Percentiles rank a stretch among this genome's conserved stretches.
phyloP scores from a whole-genome alignment of 2,329 filamentous ascomycete species.

The Phoma sp. region DNA sequence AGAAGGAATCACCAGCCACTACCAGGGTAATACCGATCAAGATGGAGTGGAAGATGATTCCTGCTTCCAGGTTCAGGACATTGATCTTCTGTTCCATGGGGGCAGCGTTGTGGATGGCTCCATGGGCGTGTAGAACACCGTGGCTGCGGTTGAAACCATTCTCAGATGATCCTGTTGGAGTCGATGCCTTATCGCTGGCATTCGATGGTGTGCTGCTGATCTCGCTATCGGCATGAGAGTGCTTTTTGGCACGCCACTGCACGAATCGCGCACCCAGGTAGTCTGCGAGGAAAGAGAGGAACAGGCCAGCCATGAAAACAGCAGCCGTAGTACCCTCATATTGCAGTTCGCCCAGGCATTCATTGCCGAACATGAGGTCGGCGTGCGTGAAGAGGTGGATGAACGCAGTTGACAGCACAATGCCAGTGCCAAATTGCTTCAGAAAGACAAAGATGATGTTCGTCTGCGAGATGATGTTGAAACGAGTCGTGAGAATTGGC shows the following conservation, averaged over 20 bases:
- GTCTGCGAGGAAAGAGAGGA: slow-evolving; percentile 75
- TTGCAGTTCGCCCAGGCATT: slow-evolving; percentile 68
- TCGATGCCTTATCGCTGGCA: slow-evolving; percentile 22
- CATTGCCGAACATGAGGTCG: slow-evolving; percentile 72
- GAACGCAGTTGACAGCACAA: slow-evolving; percentile 74
- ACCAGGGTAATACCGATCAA: slow-evolving; percentile 68
- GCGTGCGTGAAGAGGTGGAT: slow-evolving; percentile 76
- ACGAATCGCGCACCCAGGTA: slow-evolving; percentile 68
- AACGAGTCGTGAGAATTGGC: slow-evolving; percentile 67
- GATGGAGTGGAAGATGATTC: slow-evolving; percentile 77
- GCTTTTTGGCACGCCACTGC: slow-evolving; percentile 39
- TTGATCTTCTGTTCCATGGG: slow-evolving; percentile 58
- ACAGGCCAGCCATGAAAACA: slow-evolving; percentile 75
- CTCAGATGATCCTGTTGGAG: slow-evolving; percentile 18
- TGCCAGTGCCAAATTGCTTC: slow-evolving; percentile 75
- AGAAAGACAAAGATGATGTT: slow-evolving; percentile 64
- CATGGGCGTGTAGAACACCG: slow-evolving; percentile 28
- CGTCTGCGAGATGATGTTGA: slow-evolving; percentile 59
- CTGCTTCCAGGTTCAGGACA: slow-evolving; percentile 73
- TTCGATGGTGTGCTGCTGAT: slow-evolving; percentile 7
- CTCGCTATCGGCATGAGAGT: slow-evolving; percentile 21
- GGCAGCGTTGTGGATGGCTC: slow-evolving; percentile 25
- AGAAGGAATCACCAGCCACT: slow-evolving; percentile 58
- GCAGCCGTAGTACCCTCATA: slow-evolving; percentile 75
- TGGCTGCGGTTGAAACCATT: slow-evolving; percentile 25